Evolutionary conservation across 1,284 basidiomycete genomes (phyloP), one percentile per base, ranked within the genome.

Genomic region (Singerocomus inundabilis): DNA sequence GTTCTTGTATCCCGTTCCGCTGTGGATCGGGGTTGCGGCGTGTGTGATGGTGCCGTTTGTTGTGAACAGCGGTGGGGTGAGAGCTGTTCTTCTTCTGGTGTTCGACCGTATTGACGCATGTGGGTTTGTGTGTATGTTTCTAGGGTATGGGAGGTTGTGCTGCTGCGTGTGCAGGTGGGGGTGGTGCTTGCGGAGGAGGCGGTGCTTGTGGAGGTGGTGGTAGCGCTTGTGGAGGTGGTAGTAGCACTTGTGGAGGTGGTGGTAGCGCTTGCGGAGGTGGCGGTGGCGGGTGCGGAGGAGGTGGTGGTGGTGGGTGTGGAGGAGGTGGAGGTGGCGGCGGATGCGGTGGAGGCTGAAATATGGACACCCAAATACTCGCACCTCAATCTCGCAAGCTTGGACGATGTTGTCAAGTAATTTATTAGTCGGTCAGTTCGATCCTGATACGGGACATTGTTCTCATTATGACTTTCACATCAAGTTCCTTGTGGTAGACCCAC

Each of bases 1-100:
- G 4, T 73, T 72, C 48, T 58, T 73, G 21, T 52, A 68, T n/a
- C 70, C 72, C 4, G 49, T 73, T 13, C 72, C 72, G 30, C 7
- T 72, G 29, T 66, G 57, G 45, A 62, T 47, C 33, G 48, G 48
- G 7, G 30, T n/a, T 11, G 61, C 55, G 5, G 57, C 56, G 30
- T 63, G 59, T 7, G 56, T 57, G 8, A 18, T n/a, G 30, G 21
- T 24, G 4, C 63, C 63, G 4, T 51, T 45, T 21, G 43, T 65
- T 11, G 46, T 64, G 5, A 39, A 45, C 26, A 58, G 57, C 0
- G 40, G 54, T 11, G 39, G 12, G 21, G 21, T 21, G 21, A 21
- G 21, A 4, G 4, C 21, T 21, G 21, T 21, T 21, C 21, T 21
- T 21, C 21, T 21, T 21, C 21, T 21, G 21, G 21, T 21, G 2